Conservation (phyloP, 1,284 basidiomycete genomes). For the Clitocybe nebularis region DNA sequence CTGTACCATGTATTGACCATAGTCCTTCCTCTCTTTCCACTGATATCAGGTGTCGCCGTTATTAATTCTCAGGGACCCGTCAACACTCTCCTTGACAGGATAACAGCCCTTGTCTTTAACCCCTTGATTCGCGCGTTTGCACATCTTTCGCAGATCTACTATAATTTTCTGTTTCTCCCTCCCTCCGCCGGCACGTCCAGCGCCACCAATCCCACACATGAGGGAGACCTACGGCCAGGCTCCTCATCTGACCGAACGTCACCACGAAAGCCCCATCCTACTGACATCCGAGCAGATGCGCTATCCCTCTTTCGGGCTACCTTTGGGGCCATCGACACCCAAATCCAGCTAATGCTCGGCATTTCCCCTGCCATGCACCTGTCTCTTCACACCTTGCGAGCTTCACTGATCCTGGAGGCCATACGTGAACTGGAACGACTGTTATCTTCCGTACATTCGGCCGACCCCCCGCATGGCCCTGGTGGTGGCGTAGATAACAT, state of each 20-base stretch:
- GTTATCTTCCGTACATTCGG: conserved; percentile 5
- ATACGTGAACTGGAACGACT: conserved; percentile 26
- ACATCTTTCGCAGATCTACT: conserved; percentile 21
- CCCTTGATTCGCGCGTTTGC: conserved; percentile 24
- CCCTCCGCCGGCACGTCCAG: conserved; percentile 5
- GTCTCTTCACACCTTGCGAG: conserved; percentile 21
- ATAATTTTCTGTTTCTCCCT: conserved; percentile 18
- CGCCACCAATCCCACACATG: conserved; percentile 2
- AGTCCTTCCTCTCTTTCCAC: conserved; percentile 13
- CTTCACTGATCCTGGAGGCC: conserved; percentile 25
- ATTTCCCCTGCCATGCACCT: conserved; percentile 8
- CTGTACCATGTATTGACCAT: conserved; percentile 17
- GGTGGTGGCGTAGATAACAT: conserved; percentile 8
- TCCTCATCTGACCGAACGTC: neutral
- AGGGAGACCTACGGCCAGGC: conserved; percentile 9
- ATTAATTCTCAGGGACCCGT: conserved; percentile 13
- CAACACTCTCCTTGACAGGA: conserved; percentile 21
- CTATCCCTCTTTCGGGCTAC: conserved; percentile 24
- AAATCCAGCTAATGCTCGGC: conserved; percentile 6
- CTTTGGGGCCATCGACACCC: conserved; percentile 16
- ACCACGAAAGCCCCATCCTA: conserved; percentile 5
- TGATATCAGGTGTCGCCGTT: neutral
- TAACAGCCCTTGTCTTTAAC: conserved; percentile 20
- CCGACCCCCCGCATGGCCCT: conserved; percentile 11
- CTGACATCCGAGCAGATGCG: conserved; percentile 25